These are phyloP conservation scores for Marsdenia floribunda DNA, from an alignment of 257 asterid genomes.

Conservation along the genomic window DNA sequence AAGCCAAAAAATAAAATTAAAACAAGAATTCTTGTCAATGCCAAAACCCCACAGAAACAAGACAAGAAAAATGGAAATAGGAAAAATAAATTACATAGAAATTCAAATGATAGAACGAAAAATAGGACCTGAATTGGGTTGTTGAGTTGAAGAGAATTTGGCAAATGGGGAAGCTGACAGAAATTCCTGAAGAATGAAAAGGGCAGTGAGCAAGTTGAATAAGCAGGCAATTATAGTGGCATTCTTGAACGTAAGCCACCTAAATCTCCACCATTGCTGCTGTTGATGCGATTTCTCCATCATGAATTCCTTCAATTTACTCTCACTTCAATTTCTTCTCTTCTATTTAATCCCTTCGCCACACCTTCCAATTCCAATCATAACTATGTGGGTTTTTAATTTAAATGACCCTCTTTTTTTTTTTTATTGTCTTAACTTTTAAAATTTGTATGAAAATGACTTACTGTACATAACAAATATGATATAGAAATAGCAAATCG, in stretches of 20 bases:
- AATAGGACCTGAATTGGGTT: slow-evolving; percentile 38
- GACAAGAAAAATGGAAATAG: background rate
- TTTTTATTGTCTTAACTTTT: too few relatives aligned
- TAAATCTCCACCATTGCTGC: slow-evolving; percentile 62
- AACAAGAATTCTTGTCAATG: background rate
- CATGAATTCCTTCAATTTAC: background rate
- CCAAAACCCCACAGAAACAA: background rate
- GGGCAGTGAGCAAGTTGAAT: slow-evolving; percentile 52
- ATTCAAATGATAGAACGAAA: background rate
- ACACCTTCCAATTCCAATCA: background rate
- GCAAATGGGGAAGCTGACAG: slow-evolving; percentile 32
- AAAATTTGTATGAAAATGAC: too few relatives aligned
- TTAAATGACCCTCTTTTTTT: too few relatives aligned
- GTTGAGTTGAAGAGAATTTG: slow-evolving; percentile 32
- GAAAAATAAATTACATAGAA: too few relatives aligned
- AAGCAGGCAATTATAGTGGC: slow-evolving; percentile 73
- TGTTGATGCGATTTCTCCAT: slow-evolving; percentile 63
- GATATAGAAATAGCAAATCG: too few relatives aligned
- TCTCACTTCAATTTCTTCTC: background rate
- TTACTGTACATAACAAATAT: too few relatives aligned
- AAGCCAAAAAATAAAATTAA: background rate
- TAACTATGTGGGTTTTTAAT: background rate
- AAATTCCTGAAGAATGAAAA: slow-evolving; percentile 60
- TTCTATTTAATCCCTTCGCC: background rate
- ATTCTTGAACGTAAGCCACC: slow-evolving; percentile 63